phyloP scores from a whole-genome alignment of 805 yeast species.

The Candida corydali region DNA sequence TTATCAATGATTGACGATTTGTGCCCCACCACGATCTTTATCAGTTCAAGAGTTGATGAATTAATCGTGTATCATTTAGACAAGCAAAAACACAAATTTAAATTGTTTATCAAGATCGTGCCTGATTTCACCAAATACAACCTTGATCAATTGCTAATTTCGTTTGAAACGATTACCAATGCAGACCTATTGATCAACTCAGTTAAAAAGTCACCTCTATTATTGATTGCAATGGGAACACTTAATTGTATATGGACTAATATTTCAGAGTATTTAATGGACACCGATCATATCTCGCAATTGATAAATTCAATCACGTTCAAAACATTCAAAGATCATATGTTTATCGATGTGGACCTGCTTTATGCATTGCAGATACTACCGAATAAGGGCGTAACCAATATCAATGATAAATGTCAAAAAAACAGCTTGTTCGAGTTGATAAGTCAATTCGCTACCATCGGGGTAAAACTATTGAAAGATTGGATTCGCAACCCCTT shows the following conservation, averaged over 20 bases:
- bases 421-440: slow-evolving; percentile 6
- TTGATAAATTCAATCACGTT: background rate
- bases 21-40: slow-evolving; percentile 3
- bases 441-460: slow-evolving; percentile 4
- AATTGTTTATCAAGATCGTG: slow-evolving; percentile 5
- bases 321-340: slow-evolving; percentile 1
- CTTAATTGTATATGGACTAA: slow-evolving; percentile 4
- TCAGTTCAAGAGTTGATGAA: slow-evolving; percentile 7
- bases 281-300: background rate
- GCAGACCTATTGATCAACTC: slow-evolving; percentile 1
- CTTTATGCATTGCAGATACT: slow-evolving; percentile 7
- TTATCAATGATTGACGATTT: slow-evolving; percentile 6
- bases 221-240: slow-evolving; percentile 5
- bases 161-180: background rate
- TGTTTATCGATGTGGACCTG: slow-evolving; percentile 11
- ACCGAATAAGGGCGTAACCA: background rate
- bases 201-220: background rate
- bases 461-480: slow-evolving; percentile 7
- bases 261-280: background rate
- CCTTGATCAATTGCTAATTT: background rate
- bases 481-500: slow-evolving; percentile 10
- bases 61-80: slow-evolving; percentile 3
- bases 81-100: background rate
- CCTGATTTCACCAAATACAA: slow-evolving; percentile 5
- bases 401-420: background rate